Evolutionary conservation across 2,329 filamentous ascomycete species (phyloP).

Genomic region (Aspergillus hiratsukae): DNA sequence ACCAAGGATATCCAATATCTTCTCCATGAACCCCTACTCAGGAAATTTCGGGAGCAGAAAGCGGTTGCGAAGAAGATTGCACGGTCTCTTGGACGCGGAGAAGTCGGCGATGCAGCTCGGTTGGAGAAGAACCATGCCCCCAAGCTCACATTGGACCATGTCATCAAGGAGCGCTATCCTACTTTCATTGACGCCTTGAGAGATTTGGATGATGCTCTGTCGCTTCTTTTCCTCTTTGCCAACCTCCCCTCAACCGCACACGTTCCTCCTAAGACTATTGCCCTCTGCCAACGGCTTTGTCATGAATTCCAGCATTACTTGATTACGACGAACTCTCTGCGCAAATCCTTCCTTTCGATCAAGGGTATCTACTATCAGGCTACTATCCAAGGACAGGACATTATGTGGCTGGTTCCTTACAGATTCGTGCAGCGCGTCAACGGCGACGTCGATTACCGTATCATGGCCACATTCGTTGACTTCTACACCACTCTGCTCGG

Average conservation of each 20-base stretch:
- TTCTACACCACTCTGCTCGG: constrained; percentile 96
- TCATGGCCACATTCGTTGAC: constrained; percentile 98
- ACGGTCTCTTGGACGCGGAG: constrained; percentile 82
- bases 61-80: constrained; percentile 96
- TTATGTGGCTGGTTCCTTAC: constrained; percentile 96
- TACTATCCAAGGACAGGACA: constrained; percentile 92
- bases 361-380: constrained; percentile 99
- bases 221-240: constrained; percentile 95
- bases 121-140: constrained; percentile 89
- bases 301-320: constrained; percentile 98
- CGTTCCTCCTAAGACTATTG: constrained; percentile 92
- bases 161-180: constrained; percentile 96
- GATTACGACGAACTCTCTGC: constrained; percentile 83
- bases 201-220: constrained; percentile 93
- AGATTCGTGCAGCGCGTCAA: constrained; percentile 94
- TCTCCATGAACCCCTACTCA: constrained; percentile 87
- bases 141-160: constrained; percentile 87
- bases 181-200: constrained; percentile 92
- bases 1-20: constrained; percentile 98
- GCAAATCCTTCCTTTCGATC: constrained; percentile 96
- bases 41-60: constrained; percentile 97
- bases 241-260: constrained; percentile 86
- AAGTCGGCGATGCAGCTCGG: constrained; percentile 81
- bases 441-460: constrained; percentile 93
- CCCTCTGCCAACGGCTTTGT: constrained; percentile 85